These are phyloP conservation scores for Colletotrichum spaethianum DNA, from an alignment of 2,329 filamentous ascomycete genomes.

Conservation along the genomic window DNA sequence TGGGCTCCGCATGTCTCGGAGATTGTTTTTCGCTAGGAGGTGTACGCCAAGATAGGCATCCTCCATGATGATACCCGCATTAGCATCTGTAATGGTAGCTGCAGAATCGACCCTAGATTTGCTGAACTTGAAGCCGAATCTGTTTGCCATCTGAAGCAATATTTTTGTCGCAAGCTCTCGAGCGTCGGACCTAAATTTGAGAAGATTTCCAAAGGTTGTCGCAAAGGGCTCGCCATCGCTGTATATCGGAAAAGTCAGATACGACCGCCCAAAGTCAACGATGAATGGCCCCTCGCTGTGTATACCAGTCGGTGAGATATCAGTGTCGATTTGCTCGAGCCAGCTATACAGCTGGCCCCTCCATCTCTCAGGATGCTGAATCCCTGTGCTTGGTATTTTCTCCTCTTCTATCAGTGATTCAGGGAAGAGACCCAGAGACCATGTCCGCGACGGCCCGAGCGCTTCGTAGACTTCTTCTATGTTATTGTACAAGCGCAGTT, in stretches of 20 bases:
- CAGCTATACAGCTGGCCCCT: constrained; percentile 46
- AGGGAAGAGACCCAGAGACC: constrained; percentile 47
- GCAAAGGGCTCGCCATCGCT: constrained; percentile 52
- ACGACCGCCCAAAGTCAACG: constrained; percentile 50
- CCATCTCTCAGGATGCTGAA: constrained; percentile 46
- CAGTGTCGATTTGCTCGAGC: constrained; percentile 42
- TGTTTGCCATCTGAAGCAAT: constrained; percentile 43
- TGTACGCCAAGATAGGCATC: constrained; percentile 50
- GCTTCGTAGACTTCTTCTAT: constrained; percentile 44
- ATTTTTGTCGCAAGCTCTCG: constrained; percentile 48
- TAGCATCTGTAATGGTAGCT: background rate
- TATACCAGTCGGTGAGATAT: constrained; percentile 35
- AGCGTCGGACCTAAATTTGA: constrained; percentile 50
- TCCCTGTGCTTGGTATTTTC: constrained; percentile 45
- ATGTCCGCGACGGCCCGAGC: constrained; percentile 35
- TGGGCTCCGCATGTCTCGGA: constrained; percentile 47
- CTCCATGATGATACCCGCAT: constrained; percentile 35
- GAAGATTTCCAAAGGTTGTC: constrained; percentile 49
- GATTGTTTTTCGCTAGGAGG: constrained; percentile 49
- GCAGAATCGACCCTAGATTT: constrained; percentile 10
- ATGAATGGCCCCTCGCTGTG: constrained; percentile 44
- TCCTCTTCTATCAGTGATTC: constrained; percentile 48
- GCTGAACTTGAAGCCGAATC: constrained; percentile 44
- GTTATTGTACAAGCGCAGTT: constrained; percentile 47
- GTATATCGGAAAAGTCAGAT: constrained; percentile 54